Base-by-base conservation (phyloP, 2,329 filamentous ascomycete genomes). In the Penicillium frequentans region DNA sequence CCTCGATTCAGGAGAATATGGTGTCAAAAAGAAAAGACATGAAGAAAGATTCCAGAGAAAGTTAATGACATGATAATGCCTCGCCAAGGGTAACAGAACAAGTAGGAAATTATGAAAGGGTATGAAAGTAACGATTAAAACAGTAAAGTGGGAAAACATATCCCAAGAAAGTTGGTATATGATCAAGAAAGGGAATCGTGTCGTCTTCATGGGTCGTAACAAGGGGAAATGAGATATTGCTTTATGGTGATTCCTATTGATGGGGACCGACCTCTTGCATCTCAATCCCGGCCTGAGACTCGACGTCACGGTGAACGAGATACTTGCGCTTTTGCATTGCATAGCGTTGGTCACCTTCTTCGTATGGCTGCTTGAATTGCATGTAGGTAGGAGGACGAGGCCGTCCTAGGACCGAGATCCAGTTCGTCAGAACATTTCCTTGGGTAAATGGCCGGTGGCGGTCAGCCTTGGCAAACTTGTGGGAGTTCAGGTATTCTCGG, bases 391-490 rank as follows among this genome's bases (percentile, higher is more conserved):
- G 93, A 21, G 91, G 87, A 21, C 93, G 84, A 13, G 95, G 93
- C 49, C 93, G 87, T 64, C 87, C 88, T 49, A 98, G 80, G 13
- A 97, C 92, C 8, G 87, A 84, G 37, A 90, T 75, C 84, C 90
- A 92, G 74, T 99, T 99, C 68, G 83, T 88, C 68, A 89, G 74
- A 48, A 89, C 79, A 64, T 80, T 89, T 35, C 87, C 88, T 69
- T 96, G 92, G 1, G 87, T 93, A 67, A 96, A 99, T 1, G 95
- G 91, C 44, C 93, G 83, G 75, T 96, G 96, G 13, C 95, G 86
- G 72, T 99, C 93, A 66, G 89, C 89, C 77, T 95, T 96, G 61
- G 89, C 80, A 72, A 99, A 98, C 75, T 98, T 98, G 76, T 96
- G 91, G 5, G 90, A 93, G 76, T 96, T 96, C 63, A 99, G 86